Percentiles rank a stretch among this genome's conserved stretches.
Evolutionary conservation across 1,284 basidiomycete genomes (phyloP).

Genomic region (Ceratobasidium sp.): DNA sequence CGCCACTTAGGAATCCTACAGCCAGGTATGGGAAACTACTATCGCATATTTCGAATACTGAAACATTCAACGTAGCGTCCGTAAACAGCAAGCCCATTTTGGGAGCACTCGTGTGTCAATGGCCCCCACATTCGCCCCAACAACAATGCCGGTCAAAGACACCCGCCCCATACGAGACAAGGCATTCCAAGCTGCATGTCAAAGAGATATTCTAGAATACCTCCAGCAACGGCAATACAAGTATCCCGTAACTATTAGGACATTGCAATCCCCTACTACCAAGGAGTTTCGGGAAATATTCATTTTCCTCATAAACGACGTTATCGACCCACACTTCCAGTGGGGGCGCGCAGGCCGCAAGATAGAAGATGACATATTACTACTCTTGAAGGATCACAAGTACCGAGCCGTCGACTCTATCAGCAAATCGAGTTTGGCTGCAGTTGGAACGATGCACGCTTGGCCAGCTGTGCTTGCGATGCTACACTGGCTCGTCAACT

Average conservation of each 20-base stretch:
- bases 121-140: conserved; percentile 22
- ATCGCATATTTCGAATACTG: too few relatives aligned
- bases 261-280: conserved; percentile 74
- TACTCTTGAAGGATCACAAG: conserved; percentile 71
- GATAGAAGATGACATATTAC: conserved; percentile 83
- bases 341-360: conserved; percentile 58
- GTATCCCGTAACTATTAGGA: conserved; percentile 56
- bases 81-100: conserved; percentile 6
- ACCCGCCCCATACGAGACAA: conserved; percentile 75
- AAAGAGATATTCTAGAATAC: conserved; percentile 74
- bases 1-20: conserved; percentile 35
- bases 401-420: conserved; percentile 79
- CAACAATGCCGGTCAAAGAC: conserved; percentile 59
- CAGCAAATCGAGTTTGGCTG: conserved; percentile 82
- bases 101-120: conserved; percentile 7
- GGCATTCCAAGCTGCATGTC: conserved; percentile 73
- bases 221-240: conserved; percentile 68
- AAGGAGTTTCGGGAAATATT: conserved; percentile 86
- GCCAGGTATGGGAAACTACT: conserved; percentile 30
- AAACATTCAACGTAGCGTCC: too few relatives aligned
- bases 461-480: conserved; percentile 85
- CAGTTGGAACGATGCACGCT: conserved; percentile 82
- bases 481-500: conserved; percentile 85
- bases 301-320: conserved; percentile 69
- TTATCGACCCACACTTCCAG: conserved; percentile 69